Evolutionary conservation across 768 basidiomycete genomes (phyloP).

Genomic region (Amylocystis lapponica): DNA sequence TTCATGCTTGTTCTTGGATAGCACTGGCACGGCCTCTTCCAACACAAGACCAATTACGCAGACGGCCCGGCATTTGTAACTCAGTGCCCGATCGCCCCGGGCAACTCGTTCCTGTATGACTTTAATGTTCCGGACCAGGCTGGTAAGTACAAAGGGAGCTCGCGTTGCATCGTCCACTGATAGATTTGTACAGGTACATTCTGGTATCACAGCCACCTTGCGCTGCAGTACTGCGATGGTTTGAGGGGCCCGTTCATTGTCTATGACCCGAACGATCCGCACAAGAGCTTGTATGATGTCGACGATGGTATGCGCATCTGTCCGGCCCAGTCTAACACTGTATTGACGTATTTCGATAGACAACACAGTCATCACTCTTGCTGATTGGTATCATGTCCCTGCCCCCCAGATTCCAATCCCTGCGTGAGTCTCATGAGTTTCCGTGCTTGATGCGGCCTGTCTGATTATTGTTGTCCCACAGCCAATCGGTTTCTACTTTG

Average conservation of each 20-base stretch:
- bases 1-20: not conserved
- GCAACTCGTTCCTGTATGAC: slow-evolving; percentile 36
- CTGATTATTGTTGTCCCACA: no score
- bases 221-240: slow-evolving; percentile 37
- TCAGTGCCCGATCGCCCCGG: slow-evolving; percentile 31
- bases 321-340: not conserved
- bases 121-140: slow-evolving; percentile 25
- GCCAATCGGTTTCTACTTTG: slow-evolving; percentile 29
- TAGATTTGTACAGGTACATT: slow-evolving; percentile 16
- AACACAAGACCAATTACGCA: slow-evolving; percentile 36
- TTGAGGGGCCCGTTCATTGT: slow-evolving; percentile 31
- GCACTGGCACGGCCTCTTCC: slow-evolving; percentile 48
- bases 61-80: slow-evolving; percentile 46
- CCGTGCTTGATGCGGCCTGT: not conserved
- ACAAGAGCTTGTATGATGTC: slow-evolving; percentile 23
- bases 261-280: slow-evolving; percentile 26
- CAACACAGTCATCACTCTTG: slow-evolving; percentile 39
- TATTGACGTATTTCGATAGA: slow-evolving; percentile 15
- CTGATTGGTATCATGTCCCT: slow-evolving; percentile 36
- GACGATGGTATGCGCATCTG: slow-evolving; percentile 18
- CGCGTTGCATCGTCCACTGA: not conserved
- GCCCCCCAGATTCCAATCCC: slow-evolving; percentile 7
- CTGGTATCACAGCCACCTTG: slow-evolving; percentile 40
- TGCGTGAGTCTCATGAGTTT: not conserved
- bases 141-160: slow-evolving; percentile 7